Base-by-base conservation (phyloP, 2,329 filamentous ascomycete genomes). In the Sordariomycetes sp. region DNA sequence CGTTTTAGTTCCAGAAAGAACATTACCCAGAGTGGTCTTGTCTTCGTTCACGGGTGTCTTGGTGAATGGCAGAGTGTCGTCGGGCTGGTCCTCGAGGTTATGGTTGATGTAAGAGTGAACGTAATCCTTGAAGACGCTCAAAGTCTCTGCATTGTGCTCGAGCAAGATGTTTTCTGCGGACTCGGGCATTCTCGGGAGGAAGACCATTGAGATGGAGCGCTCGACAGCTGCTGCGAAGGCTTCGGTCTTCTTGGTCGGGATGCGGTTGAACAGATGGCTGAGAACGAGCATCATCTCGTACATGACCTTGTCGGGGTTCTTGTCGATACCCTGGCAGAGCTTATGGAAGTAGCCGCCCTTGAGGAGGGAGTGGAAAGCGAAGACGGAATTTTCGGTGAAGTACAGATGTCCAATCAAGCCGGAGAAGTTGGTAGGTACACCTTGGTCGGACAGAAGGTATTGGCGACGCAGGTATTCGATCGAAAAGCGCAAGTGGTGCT, bases 401-500 rank as follows among this genome's bases (percentile, higher is more conserved):
- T 87, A 87, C 2, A 90, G 58, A 54, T 87, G 82, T 0, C 75
- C 73, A 1, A 87, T 70, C 4, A 76, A 64, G 1, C 77, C 75
- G 1, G 83, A 73, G 48, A 88, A 86, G 49, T 88, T 84, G 10
- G 87, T 57, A 0, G 84, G 82, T 2, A 54, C 60, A 30, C 83
- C 84, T 2, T 58, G 50, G 0, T 60, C 52, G 4, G 72, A 75
- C 8, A 90, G 61, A 0, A 90, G 68, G 28, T 72, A 63, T 44
- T 86, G 79, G 23, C 79, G 66, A 15, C 82, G 70, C 1, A 90
- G 65, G 45, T 86, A 90, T 42, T 90, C 83, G 29, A 90, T 82
- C 0, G 82, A 87, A 53, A 90, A 90, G 4, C 84, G 72, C 6
- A 90, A 55, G 47, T 88, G 82, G 49, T 90, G 83, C 33, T 82